These are phyloP conservation scores for Sclerotinia spermophila DNA, from an alignment of 2,329 filamentous ascomycete species.

Conservation along the genomic window DNA sequence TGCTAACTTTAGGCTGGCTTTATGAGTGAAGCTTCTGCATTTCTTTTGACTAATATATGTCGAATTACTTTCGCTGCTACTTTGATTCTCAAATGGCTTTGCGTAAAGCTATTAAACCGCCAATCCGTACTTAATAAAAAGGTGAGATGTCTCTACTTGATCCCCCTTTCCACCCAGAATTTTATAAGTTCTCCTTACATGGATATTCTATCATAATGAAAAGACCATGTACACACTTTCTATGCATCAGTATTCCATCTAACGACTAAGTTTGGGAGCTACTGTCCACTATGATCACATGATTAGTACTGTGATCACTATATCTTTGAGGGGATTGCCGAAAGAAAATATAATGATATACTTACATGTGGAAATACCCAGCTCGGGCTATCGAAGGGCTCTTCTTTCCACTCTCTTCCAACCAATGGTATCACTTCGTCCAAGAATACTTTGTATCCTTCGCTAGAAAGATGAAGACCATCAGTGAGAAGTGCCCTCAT, in stretches of 20 bases:
- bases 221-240: background rate
- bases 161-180: background rate
- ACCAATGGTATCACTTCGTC: conserved; percentile 28
- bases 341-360: conserved; percentile 32
- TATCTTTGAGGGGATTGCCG: background rate
- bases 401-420: conserved; percentile 28
- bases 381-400: conserved; percentile 22
- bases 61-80: background rate
- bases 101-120: background rate
- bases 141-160: background rate
- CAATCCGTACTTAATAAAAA: background rate
- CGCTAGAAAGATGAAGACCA: conserved; percentile 35
- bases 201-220: background rate
- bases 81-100: background rate
- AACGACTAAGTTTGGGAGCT: conserved; percentile 5
- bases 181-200: background rate
- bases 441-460: conserved; percentile 34
- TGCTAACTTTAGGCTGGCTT: background rate
- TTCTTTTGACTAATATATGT: background rate
- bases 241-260: background rate
- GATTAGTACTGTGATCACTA: background rate
- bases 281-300: conserved; percentile 3
- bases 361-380: conserved; percentile 34
- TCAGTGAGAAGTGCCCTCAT: conserved; percentile 29
- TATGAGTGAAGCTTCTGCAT: background rate